A percentile compares a stretch with the other conserved stretches of the same genome.
phyloP scores from a whole-genome alignment of 768 basidiomycete genomes.

The Termitomyces sp. region DNA sequence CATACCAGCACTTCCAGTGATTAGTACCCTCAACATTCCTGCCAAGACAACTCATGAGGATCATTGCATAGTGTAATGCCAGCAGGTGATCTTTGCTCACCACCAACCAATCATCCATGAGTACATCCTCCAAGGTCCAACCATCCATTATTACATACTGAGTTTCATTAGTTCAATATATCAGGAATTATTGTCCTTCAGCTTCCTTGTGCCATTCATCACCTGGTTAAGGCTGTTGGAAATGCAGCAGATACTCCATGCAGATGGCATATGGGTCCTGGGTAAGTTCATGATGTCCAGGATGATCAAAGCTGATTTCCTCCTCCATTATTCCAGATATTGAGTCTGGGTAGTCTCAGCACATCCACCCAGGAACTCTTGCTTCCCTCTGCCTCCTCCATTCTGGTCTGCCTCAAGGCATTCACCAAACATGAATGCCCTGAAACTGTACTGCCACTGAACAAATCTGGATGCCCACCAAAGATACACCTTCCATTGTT shows the following conservation, averaged over 20 bases:
- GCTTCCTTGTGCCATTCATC: not conserved
- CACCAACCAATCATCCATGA: too few species aligned
- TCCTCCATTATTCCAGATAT: too few species aligned
- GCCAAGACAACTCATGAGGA: too few species aligned
- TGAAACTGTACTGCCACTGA: not conserved
- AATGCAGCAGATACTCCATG: not conserved
- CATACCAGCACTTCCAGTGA: too few species aligned
- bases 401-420: not conserved
- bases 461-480: not conserved
- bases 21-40: too few species aligned
- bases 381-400: not conserved
- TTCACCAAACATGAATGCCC: not conserved
- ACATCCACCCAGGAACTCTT: too few species aligned
- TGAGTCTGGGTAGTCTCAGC: too few species aligned
- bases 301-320: not conserved
- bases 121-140: too few species aligned
- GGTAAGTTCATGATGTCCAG: not conserved
- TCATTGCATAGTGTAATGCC: too few species aligned
- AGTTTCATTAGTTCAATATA: not conserved
- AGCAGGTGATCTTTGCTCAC: too few species aligned
- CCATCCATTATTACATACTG: not conserved
- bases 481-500: not conserved
- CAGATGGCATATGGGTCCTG: not conserved
- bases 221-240: not conserved
- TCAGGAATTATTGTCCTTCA: not conserved